Conservation (phyloP, 768 basidiomycete genomes). For the Tulasnella calospora region DNA sequence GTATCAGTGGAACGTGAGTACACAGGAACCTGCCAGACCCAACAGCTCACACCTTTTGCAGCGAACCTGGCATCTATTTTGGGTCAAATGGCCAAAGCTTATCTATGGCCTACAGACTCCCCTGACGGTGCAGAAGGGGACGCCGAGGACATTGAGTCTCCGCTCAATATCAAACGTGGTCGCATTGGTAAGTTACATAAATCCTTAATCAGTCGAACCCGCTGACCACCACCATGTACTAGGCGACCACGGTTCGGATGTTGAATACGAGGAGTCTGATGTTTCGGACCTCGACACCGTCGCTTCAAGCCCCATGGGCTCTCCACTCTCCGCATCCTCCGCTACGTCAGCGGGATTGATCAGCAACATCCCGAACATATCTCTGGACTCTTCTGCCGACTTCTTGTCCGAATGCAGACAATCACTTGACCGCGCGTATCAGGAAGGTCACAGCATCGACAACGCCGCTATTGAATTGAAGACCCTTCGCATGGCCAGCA, state of each 20-base stretch:
- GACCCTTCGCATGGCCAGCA: slow-evolving; percentile 94
- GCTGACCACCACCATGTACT: neutral
- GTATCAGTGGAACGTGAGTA: slow-evolving; percentile 20
- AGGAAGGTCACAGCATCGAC: slow-evolving; percentile 85
- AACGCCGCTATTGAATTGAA: slow-evolving; percentile 92
- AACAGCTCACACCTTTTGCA: slow-evolving; percentile 1
- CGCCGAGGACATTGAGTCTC: slow-evolving; percentile 57
- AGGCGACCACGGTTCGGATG: slow-evolving; percentile 63
- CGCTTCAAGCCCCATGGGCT: slow-evolving; percentile 32
- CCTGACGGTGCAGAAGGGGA: slow-evolving; percentile 55
- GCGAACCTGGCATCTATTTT: slow-evolving; percentile 39
- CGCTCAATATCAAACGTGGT: slow-evolving; percentile 65
- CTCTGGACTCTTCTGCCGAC: slow-evolving; percentile 45
- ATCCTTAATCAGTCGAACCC: neutral
- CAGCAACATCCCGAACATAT: slow-evolving; percentile 26
- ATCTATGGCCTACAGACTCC: slow-evolving; percentile 67
- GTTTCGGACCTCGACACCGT: slow-evolving; percentile 36
- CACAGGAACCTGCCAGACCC: neutral
- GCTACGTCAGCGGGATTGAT: slow-evolving; percentile 4
- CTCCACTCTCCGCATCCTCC: slow-evolving; percentile 33
- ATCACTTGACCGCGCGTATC: slow-evolving; percentile 86
- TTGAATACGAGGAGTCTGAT: slow-evolving; percentile 56
- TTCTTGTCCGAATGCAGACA: slow-evolving; percentile 73
- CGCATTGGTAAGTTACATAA: slow-evolving; percentile 54
- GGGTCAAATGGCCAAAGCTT: slow-evolving; percentile 69